These are phyloP conservation scores for Podospora appendiculata DNA, from an alignment of 495 filamentous ascomycete genomes.

Conservation along the genomic window DNA sequence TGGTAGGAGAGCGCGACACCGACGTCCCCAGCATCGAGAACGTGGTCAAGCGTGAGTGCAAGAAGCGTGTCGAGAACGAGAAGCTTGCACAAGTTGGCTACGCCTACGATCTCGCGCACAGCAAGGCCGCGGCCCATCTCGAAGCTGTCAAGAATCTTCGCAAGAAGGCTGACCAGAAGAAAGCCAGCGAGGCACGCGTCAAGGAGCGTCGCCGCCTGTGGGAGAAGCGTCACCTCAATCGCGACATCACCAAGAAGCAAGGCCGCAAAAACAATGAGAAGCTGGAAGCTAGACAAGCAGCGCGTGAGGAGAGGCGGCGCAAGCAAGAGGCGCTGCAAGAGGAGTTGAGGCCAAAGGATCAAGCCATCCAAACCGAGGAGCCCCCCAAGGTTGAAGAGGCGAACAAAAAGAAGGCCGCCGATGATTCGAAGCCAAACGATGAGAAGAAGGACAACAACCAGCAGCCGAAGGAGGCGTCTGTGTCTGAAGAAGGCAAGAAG, in stretches of 20 bases:
- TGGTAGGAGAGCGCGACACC: slow-evolving; percentile 58
- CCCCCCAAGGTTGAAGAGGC: slow-evolving; percentile 20
- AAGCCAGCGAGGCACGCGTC: slow-evolving; percentile 37
- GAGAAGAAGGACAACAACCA: slow-evolving; percentile 11
- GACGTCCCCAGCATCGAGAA: slow-evolving; percentile 55
- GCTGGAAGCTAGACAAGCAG: slow-evolving; percentile 23
- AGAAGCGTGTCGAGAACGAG: slow-evolving; percentile 54
- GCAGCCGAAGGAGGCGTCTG: slow-evolving; percentile 20
- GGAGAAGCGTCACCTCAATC: slow-evolving; percentile 42
- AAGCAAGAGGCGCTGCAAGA: slow-evolving; percentile 31
- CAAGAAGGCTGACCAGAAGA: slow-evolving; percentile 40
- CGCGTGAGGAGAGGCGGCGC: slow-evolving; percentile 28
- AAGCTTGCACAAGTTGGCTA: slow-evolving; percentile 82
- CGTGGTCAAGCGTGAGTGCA: slow-evolving; percentile 60
- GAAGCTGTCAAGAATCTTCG: slow-evolving; percentile 50
- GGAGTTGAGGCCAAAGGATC: slow-evolving; percentile 6
- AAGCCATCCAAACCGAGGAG: background rate
- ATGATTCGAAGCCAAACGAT: background rate
- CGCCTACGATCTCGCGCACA: slow-evolving; percentile 85
- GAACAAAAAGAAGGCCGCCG: slow-evolving; percentile 22
- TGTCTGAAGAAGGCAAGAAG: slow-evolving; percentile 5
- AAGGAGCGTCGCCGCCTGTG: slow-evolving; percentile 36
- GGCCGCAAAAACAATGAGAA: slow-evolving; percentile 37
- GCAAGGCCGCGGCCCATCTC: slow-evolving; percentile 60
- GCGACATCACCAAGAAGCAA: slow-evolving; percentile 36